Base-by-base conservation (phyloP, 257 asterid species). In the Handroanthus guayacan region DNA sequence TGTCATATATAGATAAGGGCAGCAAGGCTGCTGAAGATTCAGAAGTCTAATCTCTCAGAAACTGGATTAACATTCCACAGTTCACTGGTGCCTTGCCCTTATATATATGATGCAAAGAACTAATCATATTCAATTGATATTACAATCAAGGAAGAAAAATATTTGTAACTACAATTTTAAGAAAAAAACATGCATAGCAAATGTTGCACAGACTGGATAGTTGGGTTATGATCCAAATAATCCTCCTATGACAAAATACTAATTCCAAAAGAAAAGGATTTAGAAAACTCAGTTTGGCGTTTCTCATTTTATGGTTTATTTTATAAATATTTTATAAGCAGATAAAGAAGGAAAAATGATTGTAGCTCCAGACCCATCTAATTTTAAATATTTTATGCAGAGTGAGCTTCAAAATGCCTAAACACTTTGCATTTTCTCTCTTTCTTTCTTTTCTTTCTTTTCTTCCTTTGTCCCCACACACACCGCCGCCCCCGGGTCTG, bases 161-260 rank as follows among this genome's bases (percentile, higher is more conserved):
- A 57, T 57, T 34, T 25, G 47, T 64, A 60, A 3, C 31, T 38
- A 77, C 52, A 18, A 61, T 4, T 64, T 77, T 73, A 18, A 47
- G 17, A 18, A 44, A 34, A 77, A 7, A 10, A 13, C 47, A 17
- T 11, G 34, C 39, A 17, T 9, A 67, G 54, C 62, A 44, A 52
- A 67, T 38, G 48, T 8, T 63, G 45, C 8, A 45, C 20, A 66
- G 17, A 11, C 10, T 9, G 44, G 17, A 18, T 38, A 12, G 14
- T 38, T 62, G 9, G 39, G 5, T 9, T 60, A 41, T 39, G 66
- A 18, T 54, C 48, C 38, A 13, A 54, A 62, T 25, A 52, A 41
- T 37, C 62, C 57, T 51, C 64, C 9, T 4, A 51, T 16, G 31
- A 12, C 14, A n/a, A 56, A 44, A 47, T 16, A 37, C 68, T 50